Evolutionary conservation across 768 basidiomycete genomes (phyloP), one percentile per base, ranked within the genome.

Genomic region (Panus rudis): DNA sequence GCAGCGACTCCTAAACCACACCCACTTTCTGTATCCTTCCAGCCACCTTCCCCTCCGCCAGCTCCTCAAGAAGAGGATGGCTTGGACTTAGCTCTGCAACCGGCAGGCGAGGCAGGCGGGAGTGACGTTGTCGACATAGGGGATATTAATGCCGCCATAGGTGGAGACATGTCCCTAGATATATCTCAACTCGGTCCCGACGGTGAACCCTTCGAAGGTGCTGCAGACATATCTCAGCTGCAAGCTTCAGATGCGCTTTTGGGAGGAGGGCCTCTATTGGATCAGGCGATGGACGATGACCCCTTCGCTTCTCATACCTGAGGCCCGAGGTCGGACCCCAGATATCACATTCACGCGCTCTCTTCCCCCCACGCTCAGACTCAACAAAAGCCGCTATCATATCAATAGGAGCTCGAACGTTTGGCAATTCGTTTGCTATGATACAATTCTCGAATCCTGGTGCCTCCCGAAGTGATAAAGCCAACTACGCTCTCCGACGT

Each of bases 1-100:
- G 75, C 79, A 1, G 67, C 81, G 17, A 75, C 83, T 24, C 84
- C 81, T 1, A 77, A 79, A 53, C 81, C 84, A 4, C 79, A 84
- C 48, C 80, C 55, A 55, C 69, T 60, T 56, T 86, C 75, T 44
- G 73, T 65, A n/a, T 67, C 68, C 8, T 66, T 70, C 41, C 74
- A 75, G 40, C 66, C 75, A 13, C 63, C 66, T n/a, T 68, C 67
- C 6, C 60, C 57, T 6, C 54, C 66, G 7, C 63, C 63, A 11
- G 61, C 43, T 52, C 65, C 31, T 59, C n/a, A n/a, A n/a, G 68
- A 52, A 50, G 65, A 61, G 31, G 72, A 71, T 51, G 66, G 56
- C 7, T 58, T 84, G 38, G 78, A 76, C 43, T 71, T 72, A 23
- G 70, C 78, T 6, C 65, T 86, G 42, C 78, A 79, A 50, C 72